Evolutionary conservation across 768 basidiomycete species (phyloP).

Genomic region (Daedaleopsis sinensis): DNA sequence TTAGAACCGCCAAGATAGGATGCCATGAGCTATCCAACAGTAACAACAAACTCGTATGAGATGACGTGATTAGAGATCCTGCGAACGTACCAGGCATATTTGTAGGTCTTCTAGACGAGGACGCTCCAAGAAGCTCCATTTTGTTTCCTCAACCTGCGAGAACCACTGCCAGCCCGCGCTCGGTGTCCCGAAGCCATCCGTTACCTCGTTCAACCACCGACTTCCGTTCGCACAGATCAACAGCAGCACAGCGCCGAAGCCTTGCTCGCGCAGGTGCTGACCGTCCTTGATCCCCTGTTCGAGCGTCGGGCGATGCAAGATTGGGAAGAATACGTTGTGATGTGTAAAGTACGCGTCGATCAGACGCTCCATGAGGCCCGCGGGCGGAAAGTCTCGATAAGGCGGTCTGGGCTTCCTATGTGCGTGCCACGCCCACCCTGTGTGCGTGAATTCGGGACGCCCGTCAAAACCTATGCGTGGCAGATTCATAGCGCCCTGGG

Average conservation of each 20-base stretch:
- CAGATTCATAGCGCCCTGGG: neutral
- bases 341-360: conserved; percentile 47
- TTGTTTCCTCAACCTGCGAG: conserved; percentile 39
- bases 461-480: neutral
- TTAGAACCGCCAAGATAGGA: conserved; percentile 11
- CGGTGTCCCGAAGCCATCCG: conserved; percentile 32
- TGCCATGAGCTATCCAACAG: conserved; percentile 10
- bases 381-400: conserved; percentile 16
- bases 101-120: conserved; percentile 17
- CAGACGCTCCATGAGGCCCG: conserved; percentile 30
- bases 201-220: conserved; percentile 44
- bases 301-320: conserved; percentile 50
- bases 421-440: neutral
- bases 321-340: conserved; percentile 38
- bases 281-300: conserved; percentile 37
- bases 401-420: neutral
- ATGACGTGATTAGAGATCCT: no score
- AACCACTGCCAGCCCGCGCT: conserved; percentile 52
- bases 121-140: conserved; percentile 32
- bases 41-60: no score
- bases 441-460: neutral
- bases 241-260: conserved; percentile 56
- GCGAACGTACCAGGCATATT: conserved; percentile 4
- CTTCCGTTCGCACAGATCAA: conserved; percentile 57
- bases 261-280: conserved; percentile 40